phyloP scores from a whole-genome alignment of 225 moss, liverwort and hornwort species.

The Thuidium tamariscinum region DNA sequence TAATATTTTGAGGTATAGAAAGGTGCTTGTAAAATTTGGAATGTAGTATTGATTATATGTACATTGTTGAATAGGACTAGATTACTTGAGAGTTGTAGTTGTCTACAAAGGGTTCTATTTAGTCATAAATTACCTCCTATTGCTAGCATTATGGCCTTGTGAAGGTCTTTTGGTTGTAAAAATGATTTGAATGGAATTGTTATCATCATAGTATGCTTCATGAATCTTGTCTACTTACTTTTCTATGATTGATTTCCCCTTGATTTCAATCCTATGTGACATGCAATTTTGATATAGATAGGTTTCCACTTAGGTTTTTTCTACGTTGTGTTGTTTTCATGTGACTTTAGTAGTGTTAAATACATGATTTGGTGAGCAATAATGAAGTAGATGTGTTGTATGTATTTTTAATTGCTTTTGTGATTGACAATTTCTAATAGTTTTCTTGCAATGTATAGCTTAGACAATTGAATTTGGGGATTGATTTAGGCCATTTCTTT shows the following conservation, averaged over 20 bases:
- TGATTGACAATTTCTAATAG: neutral
- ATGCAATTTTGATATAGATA: neutral
- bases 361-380: neutral
- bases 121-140: neutral
- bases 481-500: neutral
- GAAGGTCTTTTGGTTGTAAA: neutral
- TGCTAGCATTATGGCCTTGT: neutral
- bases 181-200: neutral
- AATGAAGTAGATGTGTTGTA: neutral
- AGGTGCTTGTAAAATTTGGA: neutral
- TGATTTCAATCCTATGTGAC: neutral
- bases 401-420: neutral
- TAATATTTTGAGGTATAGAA: too few species aligned
- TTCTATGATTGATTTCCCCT: neutral
- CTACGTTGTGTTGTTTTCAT: too few species aligned
- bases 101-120: neutral
- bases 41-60: neutral
- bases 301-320: accelerated
- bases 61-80: neutral
- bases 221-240: too few species aligned
- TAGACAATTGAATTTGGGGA: neutral
- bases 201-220: neutral
- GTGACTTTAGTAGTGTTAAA: neutral
- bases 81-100: neutral
- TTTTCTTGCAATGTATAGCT: neutral